Evolutionary conservation across 1,284 basidiomycete species (phyloP).

Genomic region (Fomitopsis pinicola): DNA sequence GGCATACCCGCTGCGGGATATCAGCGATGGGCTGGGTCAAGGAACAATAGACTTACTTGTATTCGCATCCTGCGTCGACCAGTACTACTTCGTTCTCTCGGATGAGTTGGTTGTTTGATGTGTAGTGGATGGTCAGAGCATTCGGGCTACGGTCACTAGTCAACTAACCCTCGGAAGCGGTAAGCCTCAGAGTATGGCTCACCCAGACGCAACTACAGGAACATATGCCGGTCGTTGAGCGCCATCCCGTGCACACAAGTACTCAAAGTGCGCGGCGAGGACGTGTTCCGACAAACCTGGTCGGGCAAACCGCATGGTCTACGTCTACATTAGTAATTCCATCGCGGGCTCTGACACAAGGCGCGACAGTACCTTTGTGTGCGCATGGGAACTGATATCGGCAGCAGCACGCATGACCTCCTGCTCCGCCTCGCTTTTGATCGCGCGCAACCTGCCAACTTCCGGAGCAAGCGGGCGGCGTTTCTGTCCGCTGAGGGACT

Average conservation of each 20-base stretch:
- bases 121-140: slow-evolving; percentile 89
- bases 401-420: slow-evolving; percentile 70
- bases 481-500: slow-evolving; percentile 43
- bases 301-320: slow-evolving; percentile 82
- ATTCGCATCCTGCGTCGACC: slow-evolving; percentile 89
- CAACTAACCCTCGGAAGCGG: background rate
- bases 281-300: slow-evolving; percentile 71
- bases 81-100: slow-evolving; percentile 75
- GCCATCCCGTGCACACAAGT: slow-evolving; percentile 74
- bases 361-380: slow-evolving; percentile 57
- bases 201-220: slow-evolving; percentile 93
- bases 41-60: slow-evolving; percentile 53
- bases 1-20: slow-evolving; percentile 72
- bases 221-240: slow-evolving; percentile 88
- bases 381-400: slow-evolving; percentile 71
- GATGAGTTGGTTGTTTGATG: slow-evolving; percentile 80
- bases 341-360: slow-evolving; percentile 3
- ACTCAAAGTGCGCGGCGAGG: slow-evolving; percentile 87
- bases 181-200: slow-evolving; percentile 18
- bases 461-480: slow-evolving; percentile 53
- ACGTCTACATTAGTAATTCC: background rate
- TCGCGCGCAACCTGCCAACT: slow-evolving; percentile 55
- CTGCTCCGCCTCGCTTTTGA: slow-evolving; percentile 74
- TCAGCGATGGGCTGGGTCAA: background rate
- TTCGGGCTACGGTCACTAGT: slow-evolving; percentile 55